Base-by-base conservation (phyloP, 169 alveolate species). In the Eimeria acervulina region DNA sequence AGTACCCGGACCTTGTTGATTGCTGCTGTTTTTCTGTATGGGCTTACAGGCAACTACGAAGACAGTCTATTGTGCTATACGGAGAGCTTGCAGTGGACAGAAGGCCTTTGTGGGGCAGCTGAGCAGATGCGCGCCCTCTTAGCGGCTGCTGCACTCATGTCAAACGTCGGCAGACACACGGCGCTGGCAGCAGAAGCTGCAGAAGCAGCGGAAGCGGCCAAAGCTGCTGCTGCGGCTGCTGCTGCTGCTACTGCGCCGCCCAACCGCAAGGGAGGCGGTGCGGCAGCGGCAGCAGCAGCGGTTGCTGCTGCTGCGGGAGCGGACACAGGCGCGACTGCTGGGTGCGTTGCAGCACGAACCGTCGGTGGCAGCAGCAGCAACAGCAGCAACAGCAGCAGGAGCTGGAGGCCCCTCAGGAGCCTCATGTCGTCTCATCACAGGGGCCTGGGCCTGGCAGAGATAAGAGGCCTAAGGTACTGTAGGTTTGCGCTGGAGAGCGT, bases 401-500 rank as follows among this genome's bases (percentile, higher is more conserved):
- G 94, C 81, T 61, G 94, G 61, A 38, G 94, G 81, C 59, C 81
- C n/a, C 81, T 59, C n/a, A 59, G 83, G 63, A 87, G 94, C 94
- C 78, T 59, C 83, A 59, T 59, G 94, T 36, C 83, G 0, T 61
- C 94, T 31, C 70, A 83, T 33, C 51, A 66, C 52, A 63, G 94
- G 81, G 55, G 55, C 59, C 94, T 63, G 2, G 51, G 94, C n/a
- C 28, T 42, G 42, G 47, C 74, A 1, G 95, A 61, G 36, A 59
- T 10, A 1, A 36, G 70, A 33, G 66, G 95, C 63, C 70, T 90
- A 21, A 28, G 95, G 55, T 90, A 90, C 51, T 90, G 90, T 31
- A 55, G 95, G 15, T 42, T 61, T n/a, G 95, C 95, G n/a, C 95
- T 90, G 4, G 95, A 90, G 80, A 47, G 85, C 51, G 95, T 52